Conservation (phyloP, 1,139 yeast species). For the Diutina mesorugosa region DNA sequence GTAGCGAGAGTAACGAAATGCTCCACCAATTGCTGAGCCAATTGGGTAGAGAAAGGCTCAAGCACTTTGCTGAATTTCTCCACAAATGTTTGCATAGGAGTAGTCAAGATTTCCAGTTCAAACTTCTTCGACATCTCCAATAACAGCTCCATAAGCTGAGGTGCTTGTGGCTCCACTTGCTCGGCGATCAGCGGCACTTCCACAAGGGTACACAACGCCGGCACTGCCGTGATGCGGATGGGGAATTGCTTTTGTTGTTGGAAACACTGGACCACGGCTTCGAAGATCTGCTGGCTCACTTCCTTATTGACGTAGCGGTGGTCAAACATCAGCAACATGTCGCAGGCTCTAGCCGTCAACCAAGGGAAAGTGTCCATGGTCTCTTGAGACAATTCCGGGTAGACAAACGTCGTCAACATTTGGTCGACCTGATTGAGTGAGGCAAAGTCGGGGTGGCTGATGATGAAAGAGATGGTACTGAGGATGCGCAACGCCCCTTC, state of each 20-base stretch:
- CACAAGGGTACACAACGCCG: conserved; percentile 37
- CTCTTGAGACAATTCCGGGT: conserved; percentile 31
- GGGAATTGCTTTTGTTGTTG: conserved; percentile 32
- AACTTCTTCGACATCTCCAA: conserved; percentile 36
- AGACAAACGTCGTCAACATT: conserved; percentile 28
- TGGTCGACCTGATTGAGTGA: conserved; percentile 34
- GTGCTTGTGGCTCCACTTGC: conserved; percentile 34
- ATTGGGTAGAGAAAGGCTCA: conserved; percentile 43
- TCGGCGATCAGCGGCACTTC: conserved; percentile 26
- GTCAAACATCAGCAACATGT: conserved; percentile 34
- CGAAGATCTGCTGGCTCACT: conserved; percentile 31
- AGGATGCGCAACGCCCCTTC: conserved; percentile 42
- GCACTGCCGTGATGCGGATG: conserved; percentile 38
- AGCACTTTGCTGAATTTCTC: conserved; percentile 38
- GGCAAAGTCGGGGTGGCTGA: conserved; percentile 28
- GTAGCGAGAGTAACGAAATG: conserved; percentile 34
- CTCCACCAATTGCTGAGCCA: conserved; percentile 31
- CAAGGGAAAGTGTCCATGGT: conserved; percentile 24
- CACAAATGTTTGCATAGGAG: conserved; percentile 45
- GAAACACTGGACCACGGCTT: conserved; percentile 32
- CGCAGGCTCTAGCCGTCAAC: conserved; percentile 46
- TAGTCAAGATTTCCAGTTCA: conserved; percentile 41
- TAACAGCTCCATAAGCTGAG: conserved; percentile 39
- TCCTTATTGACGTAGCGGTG: conserved; percentile 26
- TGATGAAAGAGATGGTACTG: conserved; percentile 25